Conservation (phyloP, 768 basidiomycete genomes). For the Rhizopogon roseolus region DNA sequence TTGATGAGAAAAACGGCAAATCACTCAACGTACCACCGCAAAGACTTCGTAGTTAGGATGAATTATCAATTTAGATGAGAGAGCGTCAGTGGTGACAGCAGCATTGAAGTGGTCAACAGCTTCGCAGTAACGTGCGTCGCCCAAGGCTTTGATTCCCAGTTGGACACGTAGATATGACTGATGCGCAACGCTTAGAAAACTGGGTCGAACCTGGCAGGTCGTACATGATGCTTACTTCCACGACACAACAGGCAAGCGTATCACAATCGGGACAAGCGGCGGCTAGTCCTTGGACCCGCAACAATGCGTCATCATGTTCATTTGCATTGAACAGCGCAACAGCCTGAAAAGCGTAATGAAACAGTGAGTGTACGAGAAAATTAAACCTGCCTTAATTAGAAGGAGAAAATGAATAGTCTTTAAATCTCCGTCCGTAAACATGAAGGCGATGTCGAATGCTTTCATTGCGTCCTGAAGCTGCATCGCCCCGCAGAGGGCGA, state of each 20-base stretch:
- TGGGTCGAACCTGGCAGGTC: neutral
- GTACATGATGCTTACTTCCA: neutral
- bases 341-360: neutral
- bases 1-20: neutral
- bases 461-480: neutral
- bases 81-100: neutral
- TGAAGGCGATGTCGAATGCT: neutral
- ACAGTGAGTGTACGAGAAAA: no score
- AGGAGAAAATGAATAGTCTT: neutral
- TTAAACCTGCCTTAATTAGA: neutral
- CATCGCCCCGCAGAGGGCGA: neutral
- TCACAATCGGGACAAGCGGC: neutral
- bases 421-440: neutral
- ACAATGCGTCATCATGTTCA: neutral
- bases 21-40: neutral
- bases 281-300: neutral
- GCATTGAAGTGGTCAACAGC: neutral
- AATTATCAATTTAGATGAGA: no score
- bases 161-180: neutral
- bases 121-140: neutral
- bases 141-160: neutral
- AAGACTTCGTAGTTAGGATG: neutral
- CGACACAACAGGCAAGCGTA: neutral
- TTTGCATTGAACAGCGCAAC: neutral
- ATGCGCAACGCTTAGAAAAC: neutral